Conservation (phyloP, 139 green algal genomes). For the Micractinium conductrix region DNA sequence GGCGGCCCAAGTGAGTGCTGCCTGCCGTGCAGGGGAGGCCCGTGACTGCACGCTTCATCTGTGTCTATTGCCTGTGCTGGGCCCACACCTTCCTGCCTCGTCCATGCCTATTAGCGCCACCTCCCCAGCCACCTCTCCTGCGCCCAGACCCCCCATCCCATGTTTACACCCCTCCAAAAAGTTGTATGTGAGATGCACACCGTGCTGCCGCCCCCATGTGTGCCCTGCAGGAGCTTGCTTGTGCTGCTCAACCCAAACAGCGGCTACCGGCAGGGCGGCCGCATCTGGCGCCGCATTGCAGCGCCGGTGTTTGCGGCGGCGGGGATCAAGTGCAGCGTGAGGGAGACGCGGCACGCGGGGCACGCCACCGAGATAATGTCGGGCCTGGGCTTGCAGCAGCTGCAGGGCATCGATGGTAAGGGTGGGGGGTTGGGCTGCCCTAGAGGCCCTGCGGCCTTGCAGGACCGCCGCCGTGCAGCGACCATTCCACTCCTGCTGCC, state of each 20-base stretch:
- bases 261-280: slow-evolving; percentile 48
- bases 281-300: slow-evolving; percentile 62
- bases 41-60: no score
- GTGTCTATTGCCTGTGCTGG: no score
- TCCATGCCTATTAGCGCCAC: no score
- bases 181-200: no score
- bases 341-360: slow-evolving; percentile 63
- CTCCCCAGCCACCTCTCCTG: no score
- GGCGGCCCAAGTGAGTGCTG: not conserved
- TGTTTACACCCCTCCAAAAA: no score
- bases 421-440: not conserved
- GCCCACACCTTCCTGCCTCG: no score
- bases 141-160: no score
- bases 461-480: not conserved
- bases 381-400: slow-evolving; percentile 57
- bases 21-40: not conserved
- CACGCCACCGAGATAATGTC: slow-evolving; percentile 66
- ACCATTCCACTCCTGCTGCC: not conserved
- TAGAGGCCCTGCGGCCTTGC: not conserved
- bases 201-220: no score
- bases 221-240: slow-evolving; percentile 54
- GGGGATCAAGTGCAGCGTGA: slow-evolving; percentile 53
- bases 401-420: slow-evolving; percentile 62
- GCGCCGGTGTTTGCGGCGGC: slow-evolving; percentile 65
- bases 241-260: slow-evolving; percentile 88